Conservation (phyloP, 148 eudicot genomes). For the Limonium bicolor region DNA sequence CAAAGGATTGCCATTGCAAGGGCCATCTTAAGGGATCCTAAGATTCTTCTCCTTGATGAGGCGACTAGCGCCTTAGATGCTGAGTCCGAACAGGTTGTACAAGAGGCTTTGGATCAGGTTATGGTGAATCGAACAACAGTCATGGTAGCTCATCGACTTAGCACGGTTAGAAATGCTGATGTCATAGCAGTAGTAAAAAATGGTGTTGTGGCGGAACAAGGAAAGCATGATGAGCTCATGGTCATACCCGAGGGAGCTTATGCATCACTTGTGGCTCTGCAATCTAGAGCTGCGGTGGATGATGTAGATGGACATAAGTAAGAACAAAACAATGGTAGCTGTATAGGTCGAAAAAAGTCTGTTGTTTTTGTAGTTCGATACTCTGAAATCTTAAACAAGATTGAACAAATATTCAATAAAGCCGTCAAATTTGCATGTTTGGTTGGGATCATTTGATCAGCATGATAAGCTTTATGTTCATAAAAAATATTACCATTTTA, state of each 20-base stretch:
- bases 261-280: conserved; percentile 6
- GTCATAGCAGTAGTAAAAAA: conserved; percentile 4
- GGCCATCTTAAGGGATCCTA: conserved; percentile 8
- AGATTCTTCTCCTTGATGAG: conserved; percentile 5
- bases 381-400: too few species aligned
- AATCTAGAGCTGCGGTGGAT: conserved; percentile 4
- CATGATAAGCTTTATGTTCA: too few species aligned
- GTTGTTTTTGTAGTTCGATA: too few species aligned
- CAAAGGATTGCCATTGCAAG: conserved; percentile 8
- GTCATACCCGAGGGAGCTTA: not conserved
- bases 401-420: too few species aligned
- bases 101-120: conserved; percentile 5
- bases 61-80: conserved; percentile 10
- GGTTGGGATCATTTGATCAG: too few species aligned
- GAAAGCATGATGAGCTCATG: conserved; percentile 6
- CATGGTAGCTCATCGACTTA: conserved; percentile 7
- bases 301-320: too few species aligned
- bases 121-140: conserved; percentile 9
- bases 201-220: conserved; percentile 4
- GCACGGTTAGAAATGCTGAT: conserved; percentile 5
- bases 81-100: conserved; percentile 6
- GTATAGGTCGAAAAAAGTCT: too few species aligned
- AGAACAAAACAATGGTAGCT: too few species aligned
- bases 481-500: too few species aligned
- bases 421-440: too few species aligned